Evolutionary conservation across 2,329 filamentous ascomycete species (phyloP).

Genomic region (Raffaelea ambrosiae): DNA sequence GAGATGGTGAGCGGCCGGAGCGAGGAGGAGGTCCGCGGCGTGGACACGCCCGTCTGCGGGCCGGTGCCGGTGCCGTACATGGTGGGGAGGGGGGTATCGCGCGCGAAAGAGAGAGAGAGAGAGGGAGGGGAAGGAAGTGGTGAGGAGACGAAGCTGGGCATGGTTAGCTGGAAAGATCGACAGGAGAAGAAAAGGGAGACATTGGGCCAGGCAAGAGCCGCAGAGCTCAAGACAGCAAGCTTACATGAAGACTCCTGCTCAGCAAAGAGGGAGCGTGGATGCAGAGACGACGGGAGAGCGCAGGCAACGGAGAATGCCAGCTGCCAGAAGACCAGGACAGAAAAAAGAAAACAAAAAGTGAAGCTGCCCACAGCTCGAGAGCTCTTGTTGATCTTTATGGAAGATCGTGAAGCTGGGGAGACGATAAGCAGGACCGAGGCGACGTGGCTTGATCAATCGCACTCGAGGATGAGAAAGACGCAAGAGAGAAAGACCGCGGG

Average conservation of each 20-base stretch:
- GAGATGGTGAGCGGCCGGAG: slow-evolving; percentile 83
- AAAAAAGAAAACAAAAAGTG: background rate
- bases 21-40: slow-evolving; percentile 86
- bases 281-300: background rate
- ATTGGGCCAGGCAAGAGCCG: background rate
- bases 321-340: too few relatives aligned
- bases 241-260: slow-evolving; percentile 14
- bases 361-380: background rate
- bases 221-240: background rate
- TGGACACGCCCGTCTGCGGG: slow-evolving; percentile 93
- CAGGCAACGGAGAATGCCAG: too few relatives aligned
- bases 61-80: slow-evolving; percentile 84
- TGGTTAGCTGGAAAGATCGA: background rate
- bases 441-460: background rate
- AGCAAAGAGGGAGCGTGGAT: slow-evolving; percentile 15
- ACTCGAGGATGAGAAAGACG: too few relatives aligned
- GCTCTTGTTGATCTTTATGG: too few relatives aligned
- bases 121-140: background rate
- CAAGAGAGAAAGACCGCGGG: too few relatives aligned
- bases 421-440: background rate
- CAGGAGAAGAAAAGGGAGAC: too few relatives aligned
- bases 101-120: slow-evolving; percentile 2
- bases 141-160: background rate
- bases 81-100: slow-evolving; percentile 27
- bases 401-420: background rate